phyloP scores from a whole-genome alignment of 805 yeast species.

The Candida insectalens region DNA sequence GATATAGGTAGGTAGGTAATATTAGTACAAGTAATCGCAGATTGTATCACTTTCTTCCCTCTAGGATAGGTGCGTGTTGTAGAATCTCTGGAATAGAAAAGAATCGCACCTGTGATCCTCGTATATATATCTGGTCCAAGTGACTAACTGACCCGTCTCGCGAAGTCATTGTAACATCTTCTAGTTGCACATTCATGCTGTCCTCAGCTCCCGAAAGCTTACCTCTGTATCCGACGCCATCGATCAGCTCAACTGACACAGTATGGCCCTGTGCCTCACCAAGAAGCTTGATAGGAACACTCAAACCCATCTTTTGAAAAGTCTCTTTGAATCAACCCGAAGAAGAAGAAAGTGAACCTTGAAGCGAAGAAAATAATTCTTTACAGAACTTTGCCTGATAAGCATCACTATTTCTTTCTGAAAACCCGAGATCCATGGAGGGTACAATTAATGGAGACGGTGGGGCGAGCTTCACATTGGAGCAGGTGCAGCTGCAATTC shows the following conservation, averaged over 20 bases:
- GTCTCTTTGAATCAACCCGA: not conserved
- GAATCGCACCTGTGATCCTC: slow-evolving; percentile 86
- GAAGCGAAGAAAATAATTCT: too few species aligned
- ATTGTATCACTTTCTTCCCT: slow-evolving; percentile 10
- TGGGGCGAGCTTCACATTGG: slow-evolving; percentile 14
- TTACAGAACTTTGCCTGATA: too few species aligned
- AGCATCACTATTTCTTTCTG: too few species aligned
- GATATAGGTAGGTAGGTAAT: not conserved
- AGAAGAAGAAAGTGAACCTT: too few species aligned
- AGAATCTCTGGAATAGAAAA: slow-evolving; percentile 84
- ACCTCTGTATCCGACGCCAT: slow-evolving; percentile 86
- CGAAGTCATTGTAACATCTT: slow-evolving; percentile 73
- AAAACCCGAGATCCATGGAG: too few species aligned
- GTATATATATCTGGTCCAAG: slow-evolving; percentile 75
- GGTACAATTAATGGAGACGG: slow-evolving; percentile 1
- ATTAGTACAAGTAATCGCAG: not conserved
- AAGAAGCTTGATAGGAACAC: slow-evolving; percentile 77
- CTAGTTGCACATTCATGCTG: slow-evolving; percentile 84
- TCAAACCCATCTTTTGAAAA: slow-evolving; percentile 40
- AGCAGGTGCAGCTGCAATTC: slow-evolving; percentile 26
- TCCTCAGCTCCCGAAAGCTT: slow-evolving; percentile 80
- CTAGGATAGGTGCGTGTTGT: slow-evolving; percentile 82
- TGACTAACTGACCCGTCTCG: slow-evolving; percentile 67
- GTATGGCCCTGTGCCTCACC: slow-evolving; percentile 67
- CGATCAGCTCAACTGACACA: slow-evolving; percentile 69